Evolutionary conservation across 371 early-diverging fungal genomes (phyloP), one percentile per base, ranked within the genome.

Genomic region (Zancudomyces culisetae): DNA sequence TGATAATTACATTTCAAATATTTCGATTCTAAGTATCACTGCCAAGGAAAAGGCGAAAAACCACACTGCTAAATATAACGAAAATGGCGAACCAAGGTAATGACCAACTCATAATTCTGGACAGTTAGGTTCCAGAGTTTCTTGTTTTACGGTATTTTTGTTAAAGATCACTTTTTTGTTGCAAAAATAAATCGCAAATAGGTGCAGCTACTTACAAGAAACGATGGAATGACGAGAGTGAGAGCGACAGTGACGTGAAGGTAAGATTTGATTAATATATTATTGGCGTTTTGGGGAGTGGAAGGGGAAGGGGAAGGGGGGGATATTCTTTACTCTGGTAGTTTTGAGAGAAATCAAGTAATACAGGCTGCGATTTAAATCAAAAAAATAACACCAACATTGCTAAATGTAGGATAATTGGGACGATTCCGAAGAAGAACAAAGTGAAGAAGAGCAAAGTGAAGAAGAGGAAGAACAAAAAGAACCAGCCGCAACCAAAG

Each of bases 151-250:
- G n/a, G n/a, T n/a, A n/a, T n/a, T n/a, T n/a, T n/a, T n/a, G n/a
- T n/a, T n/a, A n/a, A n/a, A n/a, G n/a, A n/a, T n/a, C n/a, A n/a
- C n/a, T n/a, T n/a, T n/a, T n/a, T n/a, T n/a, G n/a, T n/a, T n/a
- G n/a, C n/a, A n/a, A n/a, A n/a, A n/a, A n/a, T n/a, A n/a, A n/a
- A n/a, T n/a, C n/a, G n/a, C n/a, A n/a, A n/a, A n/a, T n/a, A n/a
- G n/a, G n/a, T n/a, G 52, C 59, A 28, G 68, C 60, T 28, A 60
- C 61, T 48, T 64, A 68, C 42, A 59, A 62, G 42, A 79, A 74
- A 66, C 72, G 74, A 58, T 87, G 87, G 87, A 85, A 80, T 43
- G 87, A 85, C 59, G 90, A 90, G 54, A 87, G 87, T 57, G 80
- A 63, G 3, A 81, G 81, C 24, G 86, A 84, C 18, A 76, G 78